Conservation (phyloP, 2,329 filamentous ascomycete species). For the Sclerotinia nivalis region DNA sequence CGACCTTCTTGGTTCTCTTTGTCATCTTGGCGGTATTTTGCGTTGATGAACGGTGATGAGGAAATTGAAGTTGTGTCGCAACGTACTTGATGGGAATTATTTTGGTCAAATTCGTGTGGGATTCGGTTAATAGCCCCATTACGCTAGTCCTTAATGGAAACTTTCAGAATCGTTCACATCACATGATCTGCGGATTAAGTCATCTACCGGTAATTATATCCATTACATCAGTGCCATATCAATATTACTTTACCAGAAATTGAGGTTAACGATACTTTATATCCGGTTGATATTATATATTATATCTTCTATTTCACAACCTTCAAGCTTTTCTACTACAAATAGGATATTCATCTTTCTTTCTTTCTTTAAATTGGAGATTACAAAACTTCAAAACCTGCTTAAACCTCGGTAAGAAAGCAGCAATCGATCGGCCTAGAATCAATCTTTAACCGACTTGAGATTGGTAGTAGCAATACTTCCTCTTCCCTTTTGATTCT, state of each 20-base stretch:
- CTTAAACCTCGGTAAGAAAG: slow-evolving; percentile 12
- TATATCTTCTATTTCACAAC: background rate
- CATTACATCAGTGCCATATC: background rate
- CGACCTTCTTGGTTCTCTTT: slow-evolving; percentile 97
- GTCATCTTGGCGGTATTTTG: slow-evolving; percentile 70
- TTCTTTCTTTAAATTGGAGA: background rate
- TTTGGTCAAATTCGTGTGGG: slow-evolving; percentile 26
- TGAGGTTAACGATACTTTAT: background rate
- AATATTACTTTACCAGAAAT: background rate
- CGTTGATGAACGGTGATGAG: slow-evolving; percentile 35
- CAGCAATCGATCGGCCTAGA: background rate
- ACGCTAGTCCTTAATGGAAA: slow-evolving; percentile 16
- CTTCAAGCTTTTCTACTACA: background rate
- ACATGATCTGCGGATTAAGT: background rate
- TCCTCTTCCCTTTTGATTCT: background rate
- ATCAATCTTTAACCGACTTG: background rate
- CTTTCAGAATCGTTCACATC: background rate
- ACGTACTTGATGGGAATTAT: slow-evolving; percentile 29
- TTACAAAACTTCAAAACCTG: background rate
- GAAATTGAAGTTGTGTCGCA: slow-evolving; percentile 29
- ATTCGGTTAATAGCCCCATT: slow-evolving; percentile 21
- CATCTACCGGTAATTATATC: background rate
- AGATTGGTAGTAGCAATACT: background rate
- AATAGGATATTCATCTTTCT: background rate
- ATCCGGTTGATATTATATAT: background rate